phyloP scores from a whole-genome alignment of 2,329 filamentous ascomycete genomes.

The Tolypocladium sp. region DNA sequence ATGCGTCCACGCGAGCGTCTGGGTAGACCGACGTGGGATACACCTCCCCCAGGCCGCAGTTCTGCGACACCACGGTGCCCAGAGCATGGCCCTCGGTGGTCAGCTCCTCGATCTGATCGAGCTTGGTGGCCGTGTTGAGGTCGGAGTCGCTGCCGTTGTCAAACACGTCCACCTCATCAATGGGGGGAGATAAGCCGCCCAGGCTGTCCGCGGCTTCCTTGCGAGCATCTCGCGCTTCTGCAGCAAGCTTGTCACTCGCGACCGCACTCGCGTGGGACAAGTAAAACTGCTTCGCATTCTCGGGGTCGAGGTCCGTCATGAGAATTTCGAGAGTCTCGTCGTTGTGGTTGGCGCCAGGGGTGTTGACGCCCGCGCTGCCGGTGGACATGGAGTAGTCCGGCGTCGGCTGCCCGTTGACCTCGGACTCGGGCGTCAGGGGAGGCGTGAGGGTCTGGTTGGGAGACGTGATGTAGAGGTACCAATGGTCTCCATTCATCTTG shows the following conservation, averaged over 20 bases:
- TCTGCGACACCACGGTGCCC: constrained; percentile 84
- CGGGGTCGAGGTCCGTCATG: constrained; percentile 62
- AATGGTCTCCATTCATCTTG: constrained; percentile 99
- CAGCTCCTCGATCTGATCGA: constrained; percentile 58
- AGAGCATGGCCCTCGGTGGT: constrained; percentile 91
- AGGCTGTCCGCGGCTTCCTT: constrained; percentile 50
- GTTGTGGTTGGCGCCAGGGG: constrained; percentile 37
- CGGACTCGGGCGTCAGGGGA: constrained; percentile 63
- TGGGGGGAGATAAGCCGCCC: constrained; percentile 42
- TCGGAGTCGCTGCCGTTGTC: constrained; percentile 51
- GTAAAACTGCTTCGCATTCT: constrained; percentile 65
- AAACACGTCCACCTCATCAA: constrained; percentile 72
- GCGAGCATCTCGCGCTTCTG: constrained; percentile 55
- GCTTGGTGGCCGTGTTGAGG: constrained; percentile 43
- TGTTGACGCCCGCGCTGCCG: constrained; percentile 28
- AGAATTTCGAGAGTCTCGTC: constrained; percentile 72
- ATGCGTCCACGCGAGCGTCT: constrained; percentile 88
- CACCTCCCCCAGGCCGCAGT: constrained; percentile 79
- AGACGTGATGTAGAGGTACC: constrained; percentile 95
- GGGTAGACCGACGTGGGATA: constrained; percentile 84
- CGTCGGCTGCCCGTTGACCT: constrained; percentile 25
- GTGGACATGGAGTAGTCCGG: constrained; percentile 44
- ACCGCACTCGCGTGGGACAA: constrained; percentile 71
- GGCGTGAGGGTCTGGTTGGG: constrained; percentile 74
- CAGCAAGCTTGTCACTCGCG: constrained; percentile 70